phyloP scores from a whole-genome alignment of 495 filamentous ascomycete species.

The Thermochaetoides thermophila region DNA sequence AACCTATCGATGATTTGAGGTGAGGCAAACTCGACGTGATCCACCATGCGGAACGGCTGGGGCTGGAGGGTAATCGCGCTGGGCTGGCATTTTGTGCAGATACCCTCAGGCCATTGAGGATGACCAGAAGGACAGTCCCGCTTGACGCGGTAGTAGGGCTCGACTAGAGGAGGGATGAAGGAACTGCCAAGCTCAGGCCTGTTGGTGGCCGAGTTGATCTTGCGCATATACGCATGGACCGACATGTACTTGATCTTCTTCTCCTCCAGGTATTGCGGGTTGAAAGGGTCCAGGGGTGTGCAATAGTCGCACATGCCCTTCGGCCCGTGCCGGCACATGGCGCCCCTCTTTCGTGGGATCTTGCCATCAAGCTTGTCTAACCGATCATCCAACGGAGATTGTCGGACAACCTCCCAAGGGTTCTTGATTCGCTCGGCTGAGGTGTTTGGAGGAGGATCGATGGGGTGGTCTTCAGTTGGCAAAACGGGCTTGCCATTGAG shows the following conservation, averaged over 20 bases:
- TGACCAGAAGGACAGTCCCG: constrained; percentile 86
- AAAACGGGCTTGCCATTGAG: constrained; percentile 69
- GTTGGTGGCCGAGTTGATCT: constrained; percentile 91
- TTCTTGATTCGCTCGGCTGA: constrained; percentile 58
- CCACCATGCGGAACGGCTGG: constrained; percentile 93
- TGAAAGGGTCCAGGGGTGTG: constrained; percentile 94
- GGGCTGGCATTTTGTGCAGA: constrained; percentile 97
- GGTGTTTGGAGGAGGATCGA: constrained; percentile 40
- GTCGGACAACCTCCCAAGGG: constrained; percentile 82
- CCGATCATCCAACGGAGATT: constrained; percentile 70
- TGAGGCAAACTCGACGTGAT: constrained; percentile 91
- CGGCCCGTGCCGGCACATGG: constrained; percentile 84
- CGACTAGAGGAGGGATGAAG: constrained; percentile 88
- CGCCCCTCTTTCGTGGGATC: constrained; percentile 60
- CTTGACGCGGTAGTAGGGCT: constrained; percentile 85
- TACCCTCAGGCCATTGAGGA: constrained; percentile 87
- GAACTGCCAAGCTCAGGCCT: constrained; percentile 82
- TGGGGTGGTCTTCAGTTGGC: constrained; percentile 49
- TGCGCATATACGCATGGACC: constrained; percentile 86
- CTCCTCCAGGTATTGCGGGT: constrained; percentile 69
- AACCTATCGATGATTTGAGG: constrained; percentile 70
- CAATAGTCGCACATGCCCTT: constrained; percentile 99
- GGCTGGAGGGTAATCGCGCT: constrained; percentile 92
- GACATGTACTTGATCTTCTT: constrained; percentile 98
- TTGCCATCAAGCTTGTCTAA: constrained; percentile 89